Evolutionary conservation across 768 basidiomycete species (phyloP).

Genomic region (Neoboletus subvelutipes): DNA sequence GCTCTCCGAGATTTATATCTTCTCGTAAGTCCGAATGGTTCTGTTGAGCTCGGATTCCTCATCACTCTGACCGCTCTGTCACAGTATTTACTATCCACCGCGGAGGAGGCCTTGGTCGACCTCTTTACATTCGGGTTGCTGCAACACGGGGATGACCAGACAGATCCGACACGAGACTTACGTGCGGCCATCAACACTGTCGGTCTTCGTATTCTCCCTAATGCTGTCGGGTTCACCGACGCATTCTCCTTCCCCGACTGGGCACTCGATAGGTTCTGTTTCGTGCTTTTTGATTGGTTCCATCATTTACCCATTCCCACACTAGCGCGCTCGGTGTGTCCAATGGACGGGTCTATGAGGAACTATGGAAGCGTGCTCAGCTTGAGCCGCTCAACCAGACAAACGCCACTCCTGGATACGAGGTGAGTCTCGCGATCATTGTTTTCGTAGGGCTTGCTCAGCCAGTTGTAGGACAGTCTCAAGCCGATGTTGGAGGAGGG

Average conservation of each 20-base stretch:
- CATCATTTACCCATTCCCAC: not conserved
- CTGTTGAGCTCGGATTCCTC: too few species aligned
- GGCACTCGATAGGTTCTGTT: slow-evolving; percentile 61
- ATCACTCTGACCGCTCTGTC: not conserved
- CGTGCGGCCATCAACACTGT: slow-evolving; percentile 49
- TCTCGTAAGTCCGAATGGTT: slow-evolving; percentile 24
- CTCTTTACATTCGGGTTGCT: slow-evolving; percentile 57
- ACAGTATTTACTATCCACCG: slow-evolving; percentile 62
- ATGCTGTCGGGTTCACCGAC: slow-evolving; percentile 68
- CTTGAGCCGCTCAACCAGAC: slow-evolving; percentile 57
- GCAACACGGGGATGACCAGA: slow-evolving; percentile 13
- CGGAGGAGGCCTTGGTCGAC: slow-evolving; percentile 57
- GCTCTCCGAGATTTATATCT: slow-evolving; percentile 26
- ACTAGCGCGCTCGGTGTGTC: slow-evolving; percentile 59
- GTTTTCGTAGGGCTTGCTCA: not conserved
- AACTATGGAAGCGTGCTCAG: slow-evolving; percentile 59
- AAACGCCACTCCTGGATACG: slow-evolving; percentile 54
- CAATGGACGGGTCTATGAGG: slow-evolving; percentile 66
- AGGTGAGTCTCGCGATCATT: slow-evolving; percentile 33
- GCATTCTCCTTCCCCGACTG: slow-evolving; percentile 76
- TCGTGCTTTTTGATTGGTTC: not conserved
- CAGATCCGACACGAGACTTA: slow-evolving; percentile 48
- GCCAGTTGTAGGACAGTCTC: slow-evolving; percentile 18
- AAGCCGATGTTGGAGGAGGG: slow-evolving; percentile 28
- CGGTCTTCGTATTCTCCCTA: slow-evolving; percentile 55